These are phyloP conservation scores for Camellia lanceoleosa DNA, from an alignment of 148 eudicot species.

Conservation along the genomic window DNA sequence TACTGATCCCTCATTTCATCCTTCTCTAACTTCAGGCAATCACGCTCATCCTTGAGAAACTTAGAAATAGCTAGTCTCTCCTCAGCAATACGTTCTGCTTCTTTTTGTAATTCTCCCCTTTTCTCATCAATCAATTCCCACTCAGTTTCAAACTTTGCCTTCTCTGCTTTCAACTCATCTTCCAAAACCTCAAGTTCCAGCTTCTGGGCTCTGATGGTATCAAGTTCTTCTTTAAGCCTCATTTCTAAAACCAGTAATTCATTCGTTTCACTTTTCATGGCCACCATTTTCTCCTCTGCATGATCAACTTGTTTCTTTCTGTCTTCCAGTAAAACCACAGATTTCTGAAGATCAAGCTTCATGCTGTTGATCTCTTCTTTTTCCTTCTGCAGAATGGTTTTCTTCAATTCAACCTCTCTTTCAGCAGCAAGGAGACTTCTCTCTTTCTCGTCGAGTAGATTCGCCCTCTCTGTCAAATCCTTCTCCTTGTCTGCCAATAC, in stretches of 20 bases:
- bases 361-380: slow-evolving; percentile 41
- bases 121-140: slow-evolving; percentile 91
- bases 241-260: slow-evolving; percentile 63
- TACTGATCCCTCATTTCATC: slow-evolving; percentile 66
- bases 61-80: slow-evolving; percentile 56
- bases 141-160: slow-evolving; percentile 83
- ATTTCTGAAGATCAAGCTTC: slow-evolving; percentile 48
- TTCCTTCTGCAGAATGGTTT: slow-evolving; percentile 47
- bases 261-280: slow-evolving; percentile 69
- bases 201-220: slow-evolving; percentile 69
- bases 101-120: slow-evolving; percentile 64
- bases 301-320: slow-evolving; percentile 46
- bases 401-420: slow-evolving; percentile 47
- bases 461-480: slow-evolving; percentile 54
- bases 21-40: slow-evolving; percentile 69
- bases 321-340: slow-evolving; percentile 49
- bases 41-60: slow-evolving; percentile 72
- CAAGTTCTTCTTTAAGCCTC: slow-evolving; percentile 86
- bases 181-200: slow-evolving; percentile 73
- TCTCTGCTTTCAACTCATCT: slow-evolving; percentile 65
- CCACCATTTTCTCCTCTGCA: slow-evolving; percentile 61
- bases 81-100: slow-evolving; percentile 66
- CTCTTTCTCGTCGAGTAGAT: slow-evolving; percentile 53
- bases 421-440: slow-evolving; percentile 39
- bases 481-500: slow-evolving; percentile 56